A percentile compares a stretch with the other conserved stretches of the same genome.
Evolutionary conservation across 2,329 filamentous ascomycete species (phyloP).

Genomic region (Fusarium austroafricanum): DNA sequence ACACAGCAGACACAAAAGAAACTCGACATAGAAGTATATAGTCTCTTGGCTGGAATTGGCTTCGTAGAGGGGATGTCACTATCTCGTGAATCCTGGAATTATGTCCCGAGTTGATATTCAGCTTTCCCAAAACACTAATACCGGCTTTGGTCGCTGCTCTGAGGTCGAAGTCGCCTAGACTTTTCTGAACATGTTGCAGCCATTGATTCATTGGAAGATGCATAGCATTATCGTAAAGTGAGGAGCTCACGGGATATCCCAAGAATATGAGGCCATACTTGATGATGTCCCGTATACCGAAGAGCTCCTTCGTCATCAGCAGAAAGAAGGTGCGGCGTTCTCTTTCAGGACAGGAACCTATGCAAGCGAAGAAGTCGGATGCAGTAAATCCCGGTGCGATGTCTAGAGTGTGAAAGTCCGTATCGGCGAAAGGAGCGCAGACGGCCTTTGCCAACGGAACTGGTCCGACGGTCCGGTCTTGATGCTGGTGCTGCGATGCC

Average conservation of each 20-base stretch:
- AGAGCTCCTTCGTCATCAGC: background rate
- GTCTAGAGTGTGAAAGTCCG: no score
- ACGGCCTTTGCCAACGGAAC: background rate
- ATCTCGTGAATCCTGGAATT: background rate
- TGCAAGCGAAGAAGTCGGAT: background rate
- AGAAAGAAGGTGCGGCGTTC: background rate
- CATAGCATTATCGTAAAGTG: background rate
- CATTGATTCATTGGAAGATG: background rate
- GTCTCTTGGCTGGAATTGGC: background rate
- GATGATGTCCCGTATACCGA: background rate
- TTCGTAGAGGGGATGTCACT: background rate
- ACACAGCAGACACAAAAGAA: background rate
- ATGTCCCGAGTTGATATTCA: background rate
- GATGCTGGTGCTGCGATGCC: background rate
- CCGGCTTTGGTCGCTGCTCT: background rate
- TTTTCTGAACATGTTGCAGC: background rate
- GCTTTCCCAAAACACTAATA: background rate
- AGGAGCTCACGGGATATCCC: background rate
- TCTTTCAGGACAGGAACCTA: background rate
- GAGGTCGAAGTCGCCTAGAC: background rate
- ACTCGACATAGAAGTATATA: background rate
- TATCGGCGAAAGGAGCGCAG: no score
- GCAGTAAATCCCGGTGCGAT: background rate
- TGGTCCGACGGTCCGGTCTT: no score
- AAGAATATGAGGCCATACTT: background rate